Evolutionary conservation across 1,284 basidiomycete genomes (phyloP).

Genomic region (Pyrrhoderma noxium): DNA sequence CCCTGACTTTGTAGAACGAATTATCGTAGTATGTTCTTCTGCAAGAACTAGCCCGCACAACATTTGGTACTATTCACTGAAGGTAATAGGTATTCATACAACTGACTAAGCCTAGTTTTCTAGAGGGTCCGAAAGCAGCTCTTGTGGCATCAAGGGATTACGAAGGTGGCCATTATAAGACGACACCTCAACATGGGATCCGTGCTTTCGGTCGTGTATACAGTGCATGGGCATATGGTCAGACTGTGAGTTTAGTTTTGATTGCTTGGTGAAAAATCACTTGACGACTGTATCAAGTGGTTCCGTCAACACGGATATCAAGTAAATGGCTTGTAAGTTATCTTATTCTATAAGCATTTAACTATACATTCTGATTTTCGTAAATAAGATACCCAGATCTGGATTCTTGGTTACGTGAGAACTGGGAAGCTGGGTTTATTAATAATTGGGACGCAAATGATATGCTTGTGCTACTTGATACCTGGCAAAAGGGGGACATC

Average conservation of each 20-base stretch:
- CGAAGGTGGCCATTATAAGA: conserved; percentile 30
- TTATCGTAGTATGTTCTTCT: conserved; percentile 31
- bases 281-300: conserved; percentile 25
- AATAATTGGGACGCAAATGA: conserved; percentile 36
- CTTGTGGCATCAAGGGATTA: conserved; percentile 32
- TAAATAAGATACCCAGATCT: conserved; percentile 27
- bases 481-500: conserved; percentile 36
- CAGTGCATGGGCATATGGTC: conserved; percentile 34
- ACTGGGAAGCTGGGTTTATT: conserved; percentile 32
- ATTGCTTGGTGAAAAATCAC: background rate
- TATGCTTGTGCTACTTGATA: conserved; percentile 31
- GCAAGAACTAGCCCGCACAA: conserved; percentile 34
- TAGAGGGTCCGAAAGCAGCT: conserved; percentile 34
- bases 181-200: conserved; percentile 28
- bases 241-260: conserved; percentile 27
- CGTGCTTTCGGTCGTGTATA: conserved; percentile 32
- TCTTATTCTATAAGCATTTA: too few relatives aligned
- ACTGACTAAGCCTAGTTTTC: conserved; percentile 25
- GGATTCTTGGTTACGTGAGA: conserved; percentile 28
- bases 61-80: conserved; percentile 28
- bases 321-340: conserved; percentile 27
- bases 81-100: background rate
- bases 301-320: conserved; percentile 30
- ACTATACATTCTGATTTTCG: background rate
- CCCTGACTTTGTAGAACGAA: conserved; percentile 32